Evolutionary conservation across 208 protist genomes (phyloP), one percentile per base, ranked within the genome.

Genomic region (Leishmania arabica): DNA sequence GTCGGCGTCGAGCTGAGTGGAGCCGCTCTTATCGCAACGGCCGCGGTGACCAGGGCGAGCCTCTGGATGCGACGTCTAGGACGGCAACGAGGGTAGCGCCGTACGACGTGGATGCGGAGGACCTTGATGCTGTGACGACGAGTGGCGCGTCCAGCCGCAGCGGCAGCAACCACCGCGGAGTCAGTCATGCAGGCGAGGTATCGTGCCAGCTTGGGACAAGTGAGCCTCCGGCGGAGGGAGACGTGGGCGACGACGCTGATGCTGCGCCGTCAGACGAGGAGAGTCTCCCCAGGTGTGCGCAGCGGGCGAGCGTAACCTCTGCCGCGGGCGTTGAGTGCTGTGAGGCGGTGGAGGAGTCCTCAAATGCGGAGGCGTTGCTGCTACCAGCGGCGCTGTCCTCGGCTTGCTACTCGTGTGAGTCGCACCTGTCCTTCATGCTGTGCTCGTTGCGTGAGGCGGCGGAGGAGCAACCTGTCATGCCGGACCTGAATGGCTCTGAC

Each of bases 41-140:
- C 8, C 24, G 53, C 58, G 6, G 24, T 42, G 31, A 31, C 34
- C 49, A 54, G 7, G 45, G 31, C 15, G 71, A 62, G 51, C n/a
- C 51, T 19, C 49, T 7, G 51, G 49, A 62, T 13, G 31, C 49
- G 71, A 45, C 49, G 17, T 76, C 13, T 15, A 31, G 3, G 49
- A 27, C 21, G 24, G 40, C 71, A 19, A 47, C 56, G 31, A 24
- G 7, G 47, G 34, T 54, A 7, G 62, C n/a, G 0, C 76, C 81
- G 34, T 78, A 75, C 72, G 82, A 85, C 51, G 82, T 82, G 45
- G 82, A 85, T 51, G 82, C 82, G 11, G 77, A 81, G 64, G 82
- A 82, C 19, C 54, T 51, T 17, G 72, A 75, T 7, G 54, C 24
- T 15, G 64, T n/a, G 62, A 19, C 42, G 4, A 47, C 27, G 9